Percentiles rank a stretch among this genome's conserved stretches.
phyloP scores from a whole-genome alignment of 225 moss, liverwort and hornwort species.

The Lunularia cruciata region DNA sequence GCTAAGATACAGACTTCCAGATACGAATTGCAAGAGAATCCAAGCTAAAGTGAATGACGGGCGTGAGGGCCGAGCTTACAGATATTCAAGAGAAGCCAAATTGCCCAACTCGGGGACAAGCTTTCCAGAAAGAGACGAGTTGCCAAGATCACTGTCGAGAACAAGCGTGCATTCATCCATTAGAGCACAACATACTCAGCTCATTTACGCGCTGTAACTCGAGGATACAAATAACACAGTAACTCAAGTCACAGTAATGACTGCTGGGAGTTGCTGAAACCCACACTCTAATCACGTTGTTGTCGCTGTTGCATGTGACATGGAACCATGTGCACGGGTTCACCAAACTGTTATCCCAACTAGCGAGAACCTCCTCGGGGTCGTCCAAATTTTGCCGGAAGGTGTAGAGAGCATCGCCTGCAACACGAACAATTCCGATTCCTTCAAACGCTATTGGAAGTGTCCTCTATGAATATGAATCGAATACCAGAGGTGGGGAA shows the following conservation, averaged over 20 bases:
- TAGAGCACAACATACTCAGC: background rate
- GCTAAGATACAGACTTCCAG: too few relatives aligned
- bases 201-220: background rate
- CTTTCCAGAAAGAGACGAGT: constrained; percentile 36
- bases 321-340: constrained; percentile 56
- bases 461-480: too few relatives aligned
- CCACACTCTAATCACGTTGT: constrained; percentile 44
- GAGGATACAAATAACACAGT: background rate
- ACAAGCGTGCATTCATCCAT: background rate
- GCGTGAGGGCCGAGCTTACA: constrained; percentile 26
- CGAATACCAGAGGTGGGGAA: too few relatives aligned
- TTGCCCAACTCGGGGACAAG: constrained; percentile 40
- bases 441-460: too few relatives aligned
- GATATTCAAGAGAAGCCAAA: constrained; percentile 32
- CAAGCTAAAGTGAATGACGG: too few relatives aligned
- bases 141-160: constrained; percentile 39
- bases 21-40: too few relatives aligned
- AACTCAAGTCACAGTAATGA: background rate
- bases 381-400: constrained; percentile 35
- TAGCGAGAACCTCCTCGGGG: constrained; percentile 35
- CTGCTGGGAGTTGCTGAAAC: background rate
- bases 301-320: constrained; percentile 40
- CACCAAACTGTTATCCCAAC: constrained; percentile 47
- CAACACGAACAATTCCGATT: background rate
- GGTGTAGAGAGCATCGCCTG: constrained; percentile 43